Base-by-base conservation (phyloP, 73 alveolate genomes). In the Halteria grandinella region DNA sequence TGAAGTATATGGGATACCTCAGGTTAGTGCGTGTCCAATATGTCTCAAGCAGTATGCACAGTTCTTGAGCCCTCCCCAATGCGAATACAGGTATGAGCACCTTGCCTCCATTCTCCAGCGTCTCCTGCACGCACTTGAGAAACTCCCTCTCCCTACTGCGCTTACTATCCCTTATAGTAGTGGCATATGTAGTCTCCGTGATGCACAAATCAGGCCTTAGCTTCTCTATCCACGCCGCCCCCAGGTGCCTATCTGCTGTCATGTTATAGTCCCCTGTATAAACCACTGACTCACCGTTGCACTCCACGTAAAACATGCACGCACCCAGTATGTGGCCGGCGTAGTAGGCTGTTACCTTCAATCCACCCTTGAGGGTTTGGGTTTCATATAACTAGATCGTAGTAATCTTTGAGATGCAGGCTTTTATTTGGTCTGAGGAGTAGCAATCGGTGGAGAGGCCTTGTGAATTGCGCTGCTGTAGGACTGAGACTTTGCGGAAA, bases 311-410 rank as follows among this genome's bases (percentile, higher is more conserved):
- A 47, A 79, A 80, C 99, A 95, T 93, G 63, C 90, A 89, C 14
- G 99, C 99, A 11, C 99, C 99, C 24, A 97, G 90, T 20, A 97
- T 98, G 84, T 97, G 99, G 0, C 99, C 99, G 12, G 99, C 99
- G 78, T 97, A 97, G 88, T 90, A 95, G n/a, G 98, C 95, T 23
- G 97, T 94, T 27, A 96, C 89, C 71, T 91, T 87, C 11, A 94
- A 87, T 17, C 50, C 83, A 17, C 88, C 88, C 37, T 84, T 84
- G 10, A 11, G n/a, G n/a, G n/a, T n/a, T n/a, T n/a, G 36, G 20
- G 93, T 86, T 55, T 76, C 89, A 48, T 75, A 81, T 4, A 76
- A 66, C 15, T 76, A 49, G 55, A 83, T 73, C 20, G 89, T 83
- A 24, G 48, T 66, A 36, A 69, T 79, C 72, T 79, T 69, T 1